Base-by-base conservation (phyloP, 805 yeast species). In the Yamadazyma takamatsuzukensis region DNA sequence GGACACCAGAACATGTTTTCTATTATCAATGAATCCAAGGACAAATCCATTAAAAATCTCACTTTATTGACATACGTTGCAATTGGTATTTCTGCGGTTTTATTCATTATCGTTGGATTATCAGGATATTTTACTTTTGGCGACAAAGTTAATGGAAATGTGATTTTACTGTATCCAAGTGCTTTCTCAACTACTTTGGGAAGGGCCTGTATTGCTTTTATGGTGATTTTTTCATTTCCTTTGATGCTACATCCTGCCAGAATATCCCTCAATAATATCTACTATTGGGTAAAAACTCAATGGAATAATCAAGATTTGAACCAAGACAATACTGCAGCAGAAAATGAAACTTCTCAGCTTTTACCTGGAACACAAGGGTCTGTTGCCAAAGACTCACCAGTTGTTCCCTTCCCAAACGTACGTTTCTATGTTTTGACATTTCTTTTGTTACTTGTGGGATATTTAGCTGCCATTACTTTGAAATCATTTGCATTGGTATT, bases 1-100 rank as follows among this genome's bases (percentile, higher is more conserved):
- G 93, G 97, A 49, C 97, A 90, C 52, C 97, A 90, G 56, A 90
- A 90, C 60, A 86, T 86, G 87, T 87, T 86, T 49, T 78, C 95
- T 1, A 75, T 89, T 34, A 74, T 88, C 34, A 90, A 89, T 49
- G 97, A 90, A 60, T 71, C 89, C 18, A 59, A 56, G 18, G 77
- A 77, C 44, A 72, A 70, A 40, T 61, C 82, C 0, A 59, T 73
- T n/a, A 38, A 33, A 4, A 40, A 33, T 14, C 60, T 76, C 2
- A 39, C 62, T 4, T 52, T 43, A 17, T 74, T 81, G 18, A 61
- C 73, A 12, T 49, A 55, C 14, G 36, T 61, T 12, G 78, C 89
- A 1, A 74, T 87, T 39, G 64, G 72, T 1, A 54, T 74, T 4
- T 84, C 96, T 1, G 64, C 78, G 38, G 33, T 54, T 0, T 61